Percentiles rank a stretch among this genome's conserved stretches.
Conservation (phyloP, 148 eudicot species). For the Vaccinium vitisidaea region DNA sequence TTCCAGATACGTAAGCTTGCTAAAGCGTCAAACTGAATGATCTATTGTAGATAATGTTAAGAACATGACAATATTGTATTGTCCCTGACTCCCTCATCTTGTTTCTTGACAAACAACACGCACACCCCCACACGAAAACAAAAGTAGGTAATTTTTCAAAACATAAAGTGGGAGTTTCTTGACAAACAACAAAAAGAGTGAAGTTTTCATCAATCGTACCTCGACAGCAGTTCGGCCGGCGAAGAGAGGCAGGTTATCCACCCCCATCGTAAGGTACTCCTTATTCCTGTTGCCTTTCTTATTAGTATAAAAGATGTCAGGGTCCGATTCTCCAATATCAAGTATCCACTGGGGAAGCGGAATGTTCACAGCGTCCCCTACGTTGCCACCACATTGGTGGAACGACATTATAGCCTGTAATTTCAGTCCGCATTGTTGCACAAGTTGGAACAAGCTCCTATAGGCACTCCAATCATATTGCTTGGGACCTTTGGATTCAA, state of each 20-base stretch:
- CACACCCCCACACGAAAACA: background rate
- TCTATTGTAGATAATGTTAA: background rate
- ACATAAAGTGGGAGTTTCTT: background rate
- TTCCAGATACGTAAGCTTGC: background rate
- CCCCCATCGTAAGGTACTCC: slow-evolving; percentile 67
- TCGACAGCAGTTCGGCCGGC: slow-evolving; percentile 64
- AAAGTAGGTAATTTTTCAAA: background rate
- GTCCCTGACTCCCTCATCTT: background rate
- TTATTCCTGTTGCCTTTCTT: slow-evolving; percentile 45
- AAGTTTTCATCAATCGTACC: slow-evolving; percentile 30
- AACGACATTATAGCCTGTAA: slow-evolving; percentile 77
- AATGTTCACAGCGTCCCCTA: slow-evolving; percentile 69
- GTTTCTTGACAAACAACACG: background rate
- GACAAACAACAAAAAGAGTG: no score
- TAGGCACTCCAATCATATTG: slow-evolving; percentile 76
- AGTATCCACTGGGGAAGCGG: slow-evolving; percentile 75
- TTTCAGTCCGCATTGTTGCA: slow-evolving; percentile 49
- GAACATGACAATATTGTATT: background rate
- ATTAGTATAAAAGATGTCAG: slow-evolving; percentile 73
- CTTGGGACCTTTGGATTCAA: slow-evolving; percentile 69
- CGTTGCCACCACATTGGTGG: slow-evolving; percentile 85
- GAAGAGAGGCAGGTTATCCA: slow-evolving; percentile 59
- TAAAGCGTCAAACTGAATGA: background rate
- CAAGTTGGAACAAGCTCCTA: slow-evolving; percentile 52
- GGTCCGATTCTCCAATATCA: slow-evolving; percentile 48